Percentiles rank a stretch among this genome's conserved stretches.
Conservation (phyloP, 2,329 filamentous ascomycete genomes). For the Cercospora sp. region DNA sequence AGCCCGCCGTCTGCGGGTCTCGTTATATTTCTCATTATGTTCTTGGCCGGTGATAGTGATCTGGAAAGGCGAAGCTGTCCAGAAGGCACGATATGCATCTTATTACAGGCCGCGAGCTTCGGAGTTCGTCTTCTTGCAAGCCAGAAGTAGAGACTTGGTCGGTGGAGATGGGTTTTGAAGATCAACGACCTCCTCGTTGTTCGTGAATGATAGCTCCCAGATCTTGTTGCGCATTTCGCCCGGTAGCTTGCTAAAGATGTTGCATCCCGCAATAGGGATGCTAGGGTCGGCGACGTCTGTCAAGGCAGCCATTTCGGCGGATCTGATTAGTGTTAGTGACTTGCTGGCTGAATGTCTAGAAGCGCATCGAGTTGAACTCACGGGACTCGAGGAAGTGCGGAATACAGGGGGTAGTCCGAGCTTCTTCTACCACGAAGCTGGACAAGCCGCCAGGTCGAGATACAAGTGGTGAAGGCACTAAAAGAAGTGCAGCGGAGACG, state of each 20-base stretch:
- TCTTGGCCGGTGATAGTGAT: too few species aligned
- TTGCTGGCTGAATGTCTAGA: neutral
- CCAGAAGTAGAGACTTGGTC: constrained; percentile 1
- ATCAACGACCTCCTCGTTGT: neutral
- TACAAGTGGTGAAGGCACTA: neutral
- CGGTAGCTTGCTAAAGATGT: constrained; percentile 1
- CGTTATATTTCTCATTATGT: too few species aligned
- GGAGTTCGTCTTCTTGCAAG: neutral
- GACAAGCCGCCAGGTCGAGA: neutral
- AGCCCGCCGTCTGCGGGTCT: too few species aligned
- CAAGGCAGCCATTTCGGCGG: neutral
- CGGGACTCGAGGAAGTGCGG: neutral
- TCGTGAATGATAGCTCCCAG: constrained; percentile 8
- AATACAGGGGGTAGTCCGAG: neutral
- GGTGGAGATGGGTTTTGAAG: neutral
- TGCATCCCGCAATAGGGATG: neutral
- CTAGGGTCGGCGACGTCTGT: neutral
- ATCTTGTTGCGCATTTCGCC: constrained; percentile 13
- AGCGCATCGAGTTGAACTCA: neutral
- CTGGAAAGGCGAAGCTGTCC: neutral
- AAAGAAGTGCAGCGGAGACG: neutral
- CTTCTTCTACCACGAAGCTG: neutral
- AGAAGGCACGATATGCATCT: constrained; percentile 1
- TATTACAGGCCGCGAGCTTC: constrained; percentile 2
- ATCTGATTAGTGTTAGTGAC: neutral